Base-by-base conservation (phyloP, 73 alveolate genomes). In the Paramecium tetraurelia region DNA sequence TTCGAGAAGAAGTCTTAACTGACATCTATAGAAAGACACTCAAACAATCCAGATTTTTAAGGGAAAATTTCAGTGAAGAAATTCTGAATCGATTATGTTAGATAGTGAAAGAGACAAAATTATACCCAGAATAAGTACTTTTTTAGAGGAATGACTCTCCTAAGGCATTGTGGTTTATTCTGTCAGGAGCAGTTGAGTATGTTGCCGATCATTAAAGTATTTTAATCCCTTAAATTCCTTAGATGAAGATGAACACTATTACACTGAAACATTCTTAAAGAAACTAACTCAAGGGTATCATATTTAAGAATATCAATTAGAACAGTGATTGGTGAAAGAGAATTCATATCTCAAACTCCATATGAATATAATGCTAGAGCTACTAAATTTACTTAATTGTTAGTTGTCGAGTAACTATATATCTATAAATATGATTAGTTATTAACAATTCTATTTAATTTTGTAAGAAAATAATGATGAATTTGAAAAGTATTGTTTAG, bases 341-440 rank as follows among this genome's bases (percentile, higher is more conserved):
- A 80, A 46, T 80, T 80, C 48, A 80, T 80, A 44, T 31, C 90
- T 80, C 29, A 80, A 48, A 22, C 35, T 22, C 76, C 70, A 4
- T 80, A 80, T 44, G 90, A 80, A 48, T 80, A 80, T 80, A 31
- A 41, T 43, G 90, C 90, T 2, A 80, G 90, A 80, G 90, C 90
- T 11, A 80, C 33, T 35, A 80, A 80, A 80, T 80, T 80, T 46
- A 80, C 90, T 0, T 44, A 80, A 46, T 46, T 80, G 12, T 20
- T 80, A 9, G 46, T 31, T 44, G 16, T 80, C 3, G 90, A 80
- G 72, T 80, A 80, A 1, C 5, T 10, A 20, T 20, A 80, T 46
- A 3, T 22, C 4, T 40, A 40, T 40, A 27, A 0, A 7, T 43
- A 27, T 40, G 6, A 80, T 75, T 75, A 75, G 87, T 22, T 75